Base-by-base conservation (phyloP, 345 rosid genomes). In the Linum tenue region DNA sequence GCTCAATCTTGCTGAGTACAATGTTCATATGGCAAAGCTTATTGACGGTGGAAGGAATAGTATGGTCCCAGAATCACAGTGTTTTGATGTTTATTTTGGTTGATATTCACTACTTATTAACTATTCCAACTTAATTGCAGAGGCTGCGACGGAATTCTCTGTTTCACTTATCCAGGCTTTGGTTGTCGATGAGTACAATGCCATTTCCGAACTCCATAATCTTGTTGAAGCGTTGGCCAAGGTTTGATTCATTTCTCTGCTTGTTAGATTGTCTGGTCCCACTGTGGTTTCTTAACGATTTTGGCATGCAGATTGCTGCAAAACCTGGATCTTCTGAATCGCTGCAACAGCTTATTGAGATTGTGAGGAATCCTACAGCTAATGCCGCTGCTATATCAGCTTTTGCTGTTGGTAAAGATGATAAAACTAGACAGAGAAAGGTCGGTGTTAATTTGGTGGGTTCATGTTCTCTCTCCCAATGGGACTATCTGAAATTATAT, bases 41-140 rank as follows among this genome's bases (percentile, higher is more conserved):
- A 86, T 90, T 64, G 99, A 94, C 70, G 96, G 97, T 48, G 99
- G 99, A 73, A 83, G 88, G 76, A 85, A 94, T 70, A 94, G 99
- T 90, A 86, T 42, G 95, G 79, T 55, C 40, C 57, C 11, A 39
- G 37, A 63, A 63, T 53, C 58, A 22, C 22, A 61, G 14, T 53
- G n/a, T 4, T 40, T 7, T 36, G 10, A 22, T 43, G 15, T n/a
- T 35, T 41, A 61, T 59, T 8, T 50, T 37, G 0, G 56, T 61
- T 43, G 5, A 42, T 37, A n/a, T 67, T 5, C 2, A 39, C 7
- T 37, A 12, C 7, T 57, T 37, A 17, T 73, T 15, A 75, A 64
- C 59, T 58, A 41, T 50, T 72, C 11, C 56, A 35, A 22, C 51
- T 50, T 60, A 51, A 78, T 39, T 76, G 82, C 95, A 94, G 99